phyloP scores from a whole-genome alignment of 148 eudicot species.

The Diospyros lotus region DNA sequence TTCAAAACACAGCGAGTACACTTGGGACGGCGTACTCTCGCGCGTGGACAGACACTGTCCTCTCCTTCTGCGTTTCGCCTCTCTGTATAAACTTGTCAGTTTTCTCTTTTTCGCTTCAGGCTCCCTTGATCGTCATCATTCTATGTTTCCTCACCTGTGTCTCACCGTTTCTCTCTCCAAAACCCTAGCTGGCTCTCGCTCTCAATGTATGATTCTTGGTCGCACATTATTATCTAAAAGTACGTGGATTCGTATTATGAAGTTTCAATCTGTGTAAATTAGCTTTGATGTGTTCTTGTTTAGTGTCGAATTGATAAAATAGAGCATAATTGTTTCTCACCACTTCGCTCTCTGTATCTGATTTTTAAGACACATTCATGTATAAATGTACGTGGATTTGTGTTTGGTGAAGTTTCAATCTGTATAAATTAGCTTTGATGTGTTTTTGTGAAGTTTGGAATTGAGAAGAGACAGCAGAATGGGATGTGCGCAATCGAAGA shows the following conservation, averaged over 20 bases:
- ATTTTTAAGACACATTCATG: neutral
- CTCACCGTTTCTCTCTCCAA: neutral
- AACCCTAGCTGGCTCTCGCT: neutral
- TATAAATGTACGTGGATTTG: neutral
- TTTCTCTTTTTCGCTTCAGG: constrained; percentile 9
- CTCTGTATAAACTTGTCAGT: constrained; percentile 26
- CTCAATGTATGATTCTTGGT: neutral
- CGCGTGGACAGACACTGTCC: constrained; percentile 10
- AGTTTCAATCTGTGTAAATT: neutral
- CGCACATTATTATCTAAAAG: neutral
- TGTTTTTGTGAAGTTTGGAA: constrained; percentile 5
- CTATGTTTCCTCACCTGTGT: neutral
- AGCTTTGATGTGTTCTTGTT: neutral
- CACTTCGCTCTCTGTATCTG: neutral
- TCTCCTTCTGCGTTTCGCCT: constrained; percentile 11
- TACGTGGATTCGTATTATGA: too few relatives aligned
- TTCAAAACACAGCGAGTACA: constrained; percentile 10
- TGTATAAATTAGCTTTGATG: neutral
- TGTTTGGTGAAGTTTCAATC: neutral
- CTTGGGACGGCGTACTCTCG: constrained; percentile 9
- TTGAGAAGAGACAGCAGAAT: constrained; percentile 17
- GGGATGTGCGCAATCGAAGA: constrained; percentile 97
- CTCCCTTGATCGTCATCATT: neutral
- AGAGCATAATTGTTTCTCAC: constrained; percentile 18
- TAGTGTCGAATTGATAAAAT: neutral